A percentile compares a stretch with the other conserved stretches of the same genome.
Evolutionary conservation across 495 filamentous ascomycete species (phyloP).

Genomic region (Trichoderma reesei): DNA sequence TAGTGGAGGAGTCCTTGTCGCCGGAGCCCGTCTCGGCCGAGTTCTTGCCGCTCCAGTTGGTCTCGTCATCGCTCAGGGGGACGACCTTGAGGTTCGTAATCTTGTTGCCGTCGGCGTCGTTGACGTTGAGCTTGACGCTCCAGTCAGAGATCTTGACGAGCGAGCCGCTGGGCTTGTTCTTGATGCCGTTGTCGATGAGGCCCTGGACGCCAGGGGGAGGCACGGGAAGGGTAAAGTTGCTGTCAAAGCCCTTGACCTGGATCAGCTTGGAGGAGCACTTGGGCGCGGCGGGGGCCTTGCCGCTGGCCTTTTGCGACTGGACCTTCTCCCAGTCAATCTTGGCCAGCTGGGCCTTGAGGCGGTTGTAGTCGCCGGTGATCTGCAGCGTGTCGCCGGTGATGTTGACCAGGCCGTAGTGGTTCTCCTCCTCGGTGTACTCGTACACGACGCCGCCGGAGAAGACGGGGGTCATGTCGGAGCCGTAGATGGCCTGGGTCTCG

Average conservation of each 20-base stretch:
- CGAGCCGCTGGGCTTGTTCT: constrained; percentile 29
- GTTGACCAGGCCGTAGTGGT: constrained; percentile 68
- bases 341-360: constrained; percentile 61
- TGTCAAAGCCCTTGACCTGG: constrained; percentile 50
- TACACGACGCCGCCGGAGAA: constrained; percentile 87
- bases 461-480: constrained; percentile 62
- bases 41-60: constrained; percentile 21
- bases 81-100: constrained; percentile 31
- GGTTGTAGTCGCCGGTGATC: constrained; percentile 63
- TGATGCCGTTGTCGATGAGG: constrained; percentile 47
- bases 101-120: constrained; percentile 28
- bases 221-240: constrained; percentile 64
- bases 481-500: constrained; percentile 74
- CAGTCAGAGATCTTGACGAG: constrained; percentile 33
- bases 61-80: constrained; percentile 29
- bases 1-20: neutral
- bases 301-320: constrained; percentile 43
- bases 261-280: constrained; percentile 56
- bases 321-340: constrained; percentile 61
- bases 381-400: constrained; percentile 55
- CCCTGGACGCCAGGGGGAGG: constrained; percentile 32
- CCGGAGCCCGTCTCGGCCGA: neutral
- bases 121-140: constrained; percentile 29
- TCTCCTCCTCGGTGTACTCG: constrained; percentile 66
- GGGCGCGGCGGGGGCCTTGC: constrained; percentile 41